Conservation (phyloP, 2,329 filamentous ascomycete genomes). For the Claviceps paspali region DNA sequence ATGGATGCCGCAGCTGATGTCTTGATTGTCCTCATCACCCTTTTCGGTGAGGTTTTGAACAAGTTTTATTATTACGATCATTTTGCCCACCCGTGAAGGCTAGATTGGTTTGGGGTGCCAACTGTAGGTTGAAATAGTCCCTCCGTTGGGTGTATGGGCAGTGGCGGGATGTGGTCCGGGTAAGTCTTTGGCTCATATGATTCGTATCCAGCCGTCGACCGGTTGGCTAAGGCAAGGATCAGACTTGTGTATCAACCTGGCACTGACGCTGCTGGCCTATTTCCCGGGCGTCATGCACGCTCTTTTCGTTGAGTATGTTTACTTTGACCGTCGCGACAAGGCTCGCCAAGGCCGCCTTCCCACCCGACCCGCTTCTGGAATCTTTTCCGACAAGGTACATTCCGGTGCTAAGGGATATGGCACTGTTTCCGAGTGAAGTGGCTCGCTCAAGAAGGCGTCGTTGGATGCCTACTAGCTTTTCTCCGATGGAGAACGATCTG, state of each 20-base stretch:
- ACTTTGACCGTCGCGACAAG: conserved; percentile 58
- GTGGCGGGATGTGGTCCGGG: conserved; percentile 48
- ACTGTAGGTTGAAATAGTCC: conserved; percentile 32
- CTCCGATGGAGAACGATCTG: no score
- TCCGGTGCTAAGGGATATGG: conserved; percentile 53
- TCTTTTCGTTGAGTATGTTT: conserved; percentile 72
- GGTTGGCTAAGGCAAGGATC: no score
- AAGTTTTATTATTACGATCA: no score
- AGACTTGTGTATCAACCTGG: conserved; percentile 52
- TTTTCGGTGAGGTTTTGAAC: conserved; percentile 34
- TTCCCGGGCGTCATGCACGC: conserved; percentile 67
- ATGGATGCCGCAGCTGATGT: conserved; percentile 36
- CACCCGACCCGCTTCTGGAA: conserved; percentile 43
- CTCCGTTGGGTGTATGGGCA: conserved; percentile 47
- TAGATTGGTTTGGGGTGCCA: no score
- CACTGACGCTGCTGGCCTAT: conserved; percentile 52
- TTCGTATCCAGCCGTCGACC: no score
- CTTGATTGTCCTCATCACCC: conserved; percentile 34
- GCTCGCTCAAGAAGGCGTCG: no score
- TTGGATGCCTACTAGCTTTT: no score
- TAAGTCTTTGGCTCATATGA: no score
- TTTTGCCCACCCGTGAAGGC: no score
- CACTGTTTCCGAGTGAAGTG: no score
- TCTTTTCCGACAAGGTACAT: conserved; percentile 61
- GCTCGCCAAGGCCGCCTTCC: conserved; percentile 39